A percentile compares a stretch with the other conserved stretches of the same genome.
phyloP scores from a whole-genome alignment of 345 rosid species.

The Citropsis articulata region DNA sequence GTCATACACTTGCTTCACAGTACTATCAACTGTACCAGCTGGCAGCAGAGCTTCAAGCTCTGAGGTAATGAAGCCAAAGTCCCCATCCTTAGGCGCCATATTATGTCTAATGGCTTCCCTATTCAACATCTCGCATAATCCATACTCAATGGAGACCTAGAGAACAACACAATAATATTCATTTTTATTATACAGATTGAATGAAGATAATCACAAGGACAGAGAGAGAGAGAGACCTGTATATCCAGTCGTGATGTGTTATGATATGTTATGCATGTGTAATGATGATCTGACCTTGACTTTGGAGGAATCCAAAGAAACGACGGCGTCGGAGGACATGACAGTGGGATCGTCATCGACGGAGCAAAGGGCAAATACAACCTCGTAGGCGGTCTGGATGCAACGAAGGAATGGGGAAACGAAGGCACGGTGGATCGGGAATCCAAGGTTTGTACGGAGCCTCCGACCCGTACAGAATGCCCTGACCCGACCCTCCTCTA shows the following conservation, averaged over 20 bases:
- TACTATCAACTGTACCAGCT: conserved; percentile 56
- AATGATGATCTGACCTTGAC: conserved; percentile 49
- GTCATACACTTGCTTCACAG: conserved; percentile 42
- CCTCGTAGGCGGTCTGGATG: conserved; percentile 71
- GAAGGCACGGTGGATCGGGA: conserved; percentile 77
- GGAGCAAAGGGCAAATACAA: conserved; percentile 50
- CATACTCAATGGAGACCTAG: conserved; percentile 74
- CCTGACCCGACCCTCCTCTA: conserved; percentile 44
- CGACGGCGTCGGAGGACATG: conserved; percentile 30
- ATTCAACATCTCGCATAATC: conserved; percentile 77
- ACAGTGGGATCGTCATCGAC: conserved; percentile 27
- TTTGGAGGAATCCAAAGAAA: conserved; percentile 47
- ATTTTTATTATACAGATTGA: too few relatives aligned
- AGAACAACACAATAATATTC: background rate
- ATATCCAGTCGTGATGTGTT: too few relatives aligned
- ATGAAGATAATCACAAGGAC: too few relatives aligned
- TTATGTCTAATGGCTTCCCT: conserved; percentile 48
- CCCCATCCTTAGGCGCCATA: conserved; percentile 60
- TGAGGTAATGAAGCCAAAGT: conserved; percentile 47
- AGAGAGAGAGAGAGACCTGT: too few relatives aligned
- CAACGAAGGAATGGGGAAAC: conserved; percentile 90
- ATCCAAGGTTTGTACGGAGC: conserved; percentile 43
- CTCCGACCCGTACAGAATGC: conserved; percentile 48
- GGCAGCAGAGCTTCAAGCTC: conserved; percentile 65
- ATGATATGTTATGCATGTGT: background rate